Evolutionary conservation across 257 asterid species (phyloP), one percentile per base, ranked within the genome.

Genomic region (Forsythia viridissima): DNA sequence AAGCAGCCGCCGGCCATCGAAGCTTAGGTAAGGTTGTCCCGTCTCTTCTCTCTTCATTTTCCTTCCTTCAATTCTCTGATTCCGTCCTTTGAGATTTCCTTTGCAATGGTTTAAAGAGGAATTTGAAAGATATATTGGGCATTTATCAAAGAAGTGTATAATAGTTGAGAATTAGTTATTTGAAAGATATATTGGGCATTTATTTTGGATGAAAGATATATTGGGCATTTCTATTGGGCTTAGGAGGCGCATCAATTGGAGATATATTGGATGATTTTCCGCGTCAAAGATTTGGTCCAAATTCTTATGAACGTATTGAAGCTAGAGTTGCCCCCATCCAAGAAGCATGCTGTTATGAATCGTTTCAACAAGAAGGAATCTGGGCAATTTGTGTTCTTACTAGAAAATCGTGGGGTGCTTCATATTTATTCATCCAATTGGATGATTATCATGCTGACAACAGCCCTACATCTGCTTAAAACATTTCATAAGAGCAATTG

Each of bases 331-430:
- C n/a, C 73, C 76, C 72, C 24, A 76, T 34, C 84, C 74, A 89
- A 89, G 84, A 95, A 76, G 85, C 94, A 93, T 82, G 93, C 95
- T 88, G 92, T 91, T 75, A 81, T 88, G 77, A 80, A 82, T 79
- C 89, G 90, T 77, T 95, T 95, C 86, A 90, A 90, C 88, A 77
- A 80, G 81, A 90, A 84, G 83, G 94, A 86, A 80, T 73, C 81
- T 73, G 94, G 84, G 59, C 89, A 81, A 51, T 95, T 95, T 85
- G 94, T 89, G 80, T 85, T 95, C 81, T 87, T 95, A 71, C 85
- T 93, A 63, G 99, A 95, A 83, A 92, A 87, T 48, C 97, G 98
- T 83, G 98, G 93, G 97, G 99, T 82, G 97, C 93, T 71, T 52
- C 85, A 5, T 42, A 88, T 79, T 90, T 95, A 30, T 90, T 95